Base-by-base conservation (phyloP, 768 basidiomycete genomes). In the Tricholoma sp. region DNA sequence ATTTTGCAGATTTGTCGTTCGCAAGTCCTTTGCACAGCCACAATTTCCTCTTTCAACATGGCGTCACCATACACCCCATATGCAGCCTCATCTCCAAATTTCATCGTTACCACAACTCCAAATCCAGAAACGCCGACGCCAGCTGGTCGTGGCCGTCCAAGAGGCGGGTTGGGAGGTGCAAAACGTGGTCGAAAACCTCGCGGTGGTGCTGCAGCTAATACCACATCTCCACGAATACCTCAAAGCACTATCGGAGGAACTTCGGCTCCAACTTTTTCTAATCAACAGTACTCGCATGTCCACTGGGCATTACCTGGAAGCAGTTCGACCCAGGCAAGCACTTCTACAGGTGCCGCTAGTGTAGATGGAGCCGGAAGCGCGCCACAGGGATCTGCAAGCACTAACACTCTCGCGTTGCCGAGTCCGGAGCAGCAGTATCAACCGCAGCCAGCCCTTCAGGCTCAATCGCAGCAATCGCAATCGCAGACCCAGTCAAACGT, bases 131-230 rank as follows among this genome's bases (percentile, higher is more conserved):
- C 60, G 3, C 54, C 59, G 12, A 55, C 64, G 12, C 55, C 61
- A 28, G 32, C 47, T 28, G 24, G 44, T 45, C 70, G 74, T 8
- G 72, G 74, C 29, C 66, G 74, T 31, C 69, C 69, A 18, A 57
- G 72, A 56, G 74, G 72, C 28, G 56, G 31, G 2, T 48, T n/a
- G 31, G n/a, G 15, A 34, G 75, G 76, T 56, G 76, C 74, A 53
- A 76, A 78, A 68, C 73, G 78, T 39, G 76, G 78, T 55, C 69
- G 75, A 44, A 82, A 82, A 65, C 78, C 80, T 6, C 75, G 75
- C 37, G 75, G 72, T 37, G 70, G 69, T 11, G 59, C 67, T 18
- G 64, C 64, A 11, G 50, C 65, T 31, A 68, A 66, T 2, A 60
- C 72, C 9, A 63, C 61, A 4, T 69, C 70, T 36, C 70, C 76